Base-by-base conservation (phyloP, 2,329 filamentous ascomycete species). In the Aspergillus luchuensis region DNA sequence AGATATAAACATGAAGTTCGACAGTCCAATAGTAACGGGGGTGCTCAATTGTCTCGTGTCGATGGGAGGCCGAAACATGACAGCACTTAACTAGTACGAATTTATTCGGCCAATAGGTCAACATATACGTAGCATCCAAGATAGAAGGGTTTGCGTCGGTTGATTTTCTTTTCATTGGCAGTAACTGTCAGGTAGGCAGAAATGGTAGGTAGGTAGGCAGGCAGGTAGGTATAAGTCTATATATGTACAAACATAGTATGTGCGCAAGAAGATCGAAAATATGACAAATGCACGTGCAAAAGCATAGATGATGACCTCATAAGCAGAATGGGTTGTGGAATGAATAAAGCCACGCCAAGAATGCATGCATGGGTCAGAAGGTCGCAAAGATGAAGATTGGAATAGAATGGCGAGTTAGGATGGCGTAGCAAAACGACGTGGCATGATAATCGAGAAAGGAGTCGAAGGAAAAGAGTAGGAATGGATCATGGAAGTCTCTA, bases 401-500 rank as follows among this genome's bases (percentile, higher is more conserved):
- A 17, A 21, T 43, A 43, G 2, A 1, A 11, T 43, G 17, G 5
- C 2, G 5, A 6, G 39, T 4, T 2, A 43, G 2, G 21, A 39
- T 8, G 41, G 2, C 15, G 41, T n/a, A 36, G 43, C n/a, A 25
- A 54, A 43, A 43, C 56, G 19, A 52, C 13, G 21, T 13, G 21
- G n/a, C 33, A 39, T 38, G 41, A 28, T 23, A 15, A n/a, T 45
- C n/a, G 45, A 63, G 28, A 53, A 52, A 48, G 39, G 57, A 36
- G 17, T 36, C 45, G 7, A 5, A 36, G 45, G 30, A 21, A 47
- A 36, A 41, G 50, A 23, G n/a, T 39, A 10, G 15, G 13, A 3
- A 38, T 4, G 25, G 17, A 38, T 19, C 21, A 13, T 50, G 49
- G n/a, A 36, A 13, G 47, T 6, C 8, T 36, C 71, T 65, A 87